Evolutionary conservation across 108 stramenopile genomes (phyloP), one percentile per base, ranked within the genome.

Genomic region (Skeletonema potamos): DNA sequence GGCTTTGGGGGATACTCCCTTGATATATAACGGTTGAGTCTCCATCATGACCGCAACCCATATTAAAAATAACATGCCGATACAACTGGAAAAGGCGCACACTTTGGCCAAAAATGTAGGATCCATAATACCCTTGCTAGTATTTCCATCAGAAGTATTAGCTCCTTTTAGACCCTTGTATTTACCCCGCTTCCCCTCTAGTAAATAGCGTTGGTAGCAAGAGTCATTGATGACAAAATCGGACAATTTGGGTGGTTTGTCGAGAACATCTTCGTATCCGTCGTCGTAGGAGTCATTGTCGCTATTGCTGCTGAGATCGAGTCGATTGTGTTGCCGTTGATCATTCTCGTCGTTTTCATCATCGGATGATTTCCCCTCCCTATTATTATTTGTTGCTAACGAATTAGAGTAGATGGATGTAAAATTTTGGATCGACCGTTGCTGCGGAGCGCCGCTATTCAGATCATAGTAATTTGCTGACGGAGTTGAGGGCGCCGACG

Each of bases 31-130:
- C 2, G 79, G 79, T 61, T 81, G 79, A 0, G 70, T 58, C 33
- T 76, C 70, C 55, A 81, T 71, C 26, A 81, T 46, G 2, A 81
- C 39, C 0, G 75, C 74, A 15, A 72, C 62, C 12, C 67, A 81
- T 56, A 81, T 65, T 39, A 81, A 62, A 41, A 81, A 81, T 22
- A 72, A 3, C 79, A 76, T 81, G 22, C 74, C 79, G 5, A 81
- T 70, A 54, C 60, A 71, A 37, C 69, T 71, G 5, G 27, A 62
- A 18, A 62, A 41, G 2, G 79, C 74, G 36, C 69, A 81, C 17
- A 76, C 5, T 37, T 66, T 81, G 44, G 75, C 74, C 17, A 79
- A 34, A 51, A 79, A 79, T 8, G 71, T 58, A 6, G 70, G 58
- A 3, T 72, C 65, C 37, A 69, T 55, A 33, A 68, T 54, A 1